A percentile compares a stretch with the other conserved stretches of the same genome.
Evolutionary conservation across 2,329 filamentous ascomycete species (phyloP).

Genomic region (Exophiala aquamarina): DNA sequence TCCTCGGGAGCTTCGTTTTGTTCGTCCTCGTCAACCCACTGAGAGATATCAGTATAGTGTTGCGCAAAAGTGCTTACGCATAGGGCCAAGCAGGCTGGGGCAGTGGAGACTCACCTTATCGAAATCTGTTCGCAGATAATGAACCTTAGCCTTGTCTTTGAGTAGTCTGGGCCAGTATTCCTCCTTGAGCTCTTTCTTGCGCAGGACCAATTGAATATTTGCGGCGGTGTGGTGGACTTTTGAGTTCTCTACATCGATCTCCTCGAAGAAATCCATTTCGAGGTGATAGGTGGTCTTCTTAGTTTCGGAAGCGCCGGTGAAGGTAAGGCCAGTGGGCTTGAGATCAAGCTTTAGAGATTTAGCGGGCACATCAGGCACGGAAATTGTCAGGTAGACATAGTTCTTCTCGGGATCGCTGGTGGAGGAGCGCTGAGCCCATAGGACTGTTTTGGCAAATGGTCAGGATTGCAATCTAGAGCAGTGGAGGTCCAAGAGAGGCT

Average conservation of each 20-base stretch:
- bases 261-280: constrained; percentile 81
- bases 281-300: constrained; percentile 87
- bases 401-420: constrained; percentile 79
- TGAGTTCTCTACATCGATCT: constrained; percentile 82
- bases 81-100: not conserved
- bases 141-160: constrained; percentile 84
- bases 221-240: constrained; percentile 86
- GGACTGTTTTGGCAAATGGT: constrained; percentile 60
- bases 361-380: constrained; percentile 78
- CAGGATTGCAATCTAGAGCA: constrained; percentile 5
- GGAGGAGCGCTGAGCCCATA: constrained; percentile 97
- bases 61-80: not conserved
- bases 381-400: constrained; percentile 90
- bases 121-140: constrained; percentile 98
- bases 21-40: constrained; percentile 98
- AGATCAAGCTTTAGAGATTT: constrained; percentile 79
- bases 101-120: constrained; percentile 68
- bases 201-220: constrained; percentile 84
- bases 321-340: constrained; percentile 72
- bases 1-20: constrained; percentile 87
- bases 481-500: too few species aligned
- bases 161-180: constrained; percentile 95
- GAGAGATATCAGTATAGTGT: constrained; percentile 7
- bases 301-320: constrained; percentile 77
- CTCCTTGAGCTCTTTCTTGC: constrained; percentile 94